A percentile compares a stretch with the other conserved stretches of the same genome.
Conservation (phyloP, 345 rosid genomes). For the Noccaea bulbosa region DNA sequence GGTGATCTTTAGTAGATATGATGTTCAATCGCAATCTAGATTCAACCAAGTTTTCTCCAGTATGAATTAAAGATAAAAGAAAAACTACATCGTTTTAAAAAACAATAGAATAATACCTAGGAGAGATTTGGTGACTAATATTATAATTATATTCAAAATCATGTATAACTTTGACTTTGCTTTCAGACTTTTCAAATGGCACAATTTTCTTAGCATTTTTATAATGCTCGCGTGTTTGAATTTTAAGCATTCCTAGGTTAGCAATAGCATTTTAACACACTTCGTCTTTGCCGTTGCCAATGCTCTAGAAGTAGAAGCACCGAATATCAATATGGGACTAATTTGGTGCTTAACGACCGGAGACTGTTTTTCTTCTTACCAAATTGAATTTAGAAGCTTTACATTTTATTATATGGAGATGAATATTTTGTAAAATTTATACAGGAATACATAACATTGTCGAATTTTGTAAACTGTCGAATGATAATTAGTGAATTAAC, state of each 20-base stretch:
- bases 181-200: conserved; percentile 30
- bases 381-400: background rate
- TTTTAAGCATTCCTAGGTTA: background rate
- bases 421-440: background rate
- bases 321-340: background rate
- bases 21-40: too few relatives aligned
- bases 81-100: too few relatives aligned
- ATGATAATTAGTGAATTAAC: too few relatives aligned
- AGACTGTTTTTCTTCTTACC: background rate
- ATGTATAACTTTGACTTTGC: conserved; percentile 23
- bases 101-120: too few relatives aligned
- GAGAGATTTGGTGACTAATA: background rate
- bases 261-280: background rate
- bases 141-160: background rate
- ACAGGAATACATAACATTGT: too few relatives aligned
- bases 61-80: background rate
- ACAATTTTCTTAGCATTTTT: conserved; percentile 5
- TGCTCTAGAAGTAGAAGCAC: conserved; percentile 27
- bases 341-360: too few relatives aligned
- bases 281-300: too few relatives aligned
- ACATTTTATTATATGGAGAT: background rate
- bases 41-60: background rate
- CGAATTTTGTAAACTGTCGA: too few relatives aligned
- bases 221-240: conserved; percentile 24
- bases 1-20: too few relatives aligned